These are phyloP conservation scores for Fusarium sp. DNA, from an alignment of 2,329 filamentous ascomycete species.

Conservation along the genomic window DNA sequence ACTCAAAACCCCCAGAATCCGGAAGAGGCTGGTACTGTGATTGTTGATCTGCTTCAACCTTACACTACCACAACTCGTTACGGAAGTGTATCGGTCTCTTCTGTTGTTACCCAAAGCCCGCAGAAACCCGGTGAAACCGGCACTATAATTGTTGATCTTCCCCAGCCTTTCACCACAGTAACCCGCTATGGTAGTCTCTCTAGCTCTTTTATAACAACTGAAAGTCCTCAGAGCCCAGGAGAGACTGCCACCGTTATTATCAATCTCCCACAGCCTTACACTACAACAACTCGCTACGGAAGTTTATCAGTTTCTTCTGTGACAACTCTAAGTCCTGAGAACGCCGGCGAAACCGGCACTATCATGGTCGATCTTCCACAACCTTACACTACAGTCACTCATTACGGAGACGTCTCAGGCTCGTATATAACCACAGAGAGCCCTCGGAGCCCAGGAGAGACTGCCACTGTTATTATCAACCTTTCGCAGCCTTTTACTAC, in stretches of 20 bases:
- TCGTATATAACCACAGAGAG: neutral
- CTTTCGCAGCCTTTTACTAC: neutral
- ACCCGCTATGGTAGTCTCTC: conserved; percentile 13
- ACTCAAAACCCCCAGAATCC: neutral
- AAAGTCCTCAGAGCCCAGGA: rapidly evolving
- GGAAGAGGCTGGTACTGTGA: neutral
- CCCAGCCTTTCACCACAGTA: neutral
- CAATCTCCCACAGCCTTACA: neutral
- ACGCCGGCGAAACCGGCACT: neutral
- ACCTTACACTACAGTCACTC: neutral
- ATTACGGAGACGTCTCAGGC: neutral
- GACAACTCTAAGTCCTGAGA: neutral
- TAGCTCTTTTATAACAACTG: neutral
- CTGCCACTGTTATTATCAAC: neutral
- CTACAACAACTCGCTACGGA: neutral
- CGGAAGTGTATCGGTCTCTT: neutral
- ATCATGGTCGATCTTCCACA: neutral
- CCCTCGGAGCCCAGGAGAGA: neutral
- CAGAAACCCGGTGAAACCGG: neutral
- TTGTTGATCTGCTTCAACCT: neutral
- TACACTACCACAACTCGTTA: conserved; percentile 5
- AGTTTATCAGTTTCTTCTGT: neutral
- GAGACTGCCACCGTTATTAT: neutral
- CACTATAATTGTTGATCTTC: neutral
- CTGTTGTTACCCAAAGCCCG: neutral